phyloP scores from a whole-genome alignment of 345 rosid genomes.

The thale cress (Arabidopsis thaliana) region DNA sequence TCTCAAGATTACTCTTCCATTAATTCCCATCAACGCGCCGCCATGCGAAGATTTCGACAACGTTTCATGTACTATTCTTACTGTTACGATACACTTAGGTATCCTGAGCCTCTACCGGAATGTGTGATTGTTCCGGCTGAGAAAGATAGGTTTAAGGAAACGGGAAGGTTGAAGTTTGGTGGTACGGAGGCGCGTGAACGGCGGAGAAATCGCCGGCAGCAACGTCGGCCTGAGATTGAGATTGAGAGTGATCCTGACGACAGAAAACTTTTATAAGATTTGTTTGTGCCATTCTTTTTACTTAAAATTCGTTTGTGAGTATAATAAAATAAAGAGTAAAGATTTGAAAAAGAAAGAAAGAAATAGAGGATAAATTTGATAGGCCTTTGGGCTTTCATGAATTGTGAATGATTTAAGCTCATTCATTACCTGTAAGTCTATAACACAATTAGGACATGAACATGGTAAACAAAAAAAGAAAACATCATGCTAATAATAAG shows the following conservation, averaged over 20 bases:
- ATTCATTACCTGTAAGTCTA: not conserved
- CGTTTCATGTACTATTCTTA: slow-evolving; percentile 88
- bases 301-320: slow-evolving; percentile 34
- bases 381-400: not conserved
- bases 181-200: slow-evolving; percentile 53
- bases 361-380: not conserved
- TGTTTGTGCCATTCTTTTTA: not conserved
- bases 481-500: too few species aligned
- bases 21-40: slow-evolving; percentile 45
- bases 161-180: slow-evolving; percentile 77
- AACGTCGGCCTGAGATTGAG: slow-evolving; percentile 19
- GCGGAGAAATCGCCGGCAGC: slow-evolving; percentile 48
- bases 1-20: slow-evolving; percentile 53
- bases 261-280: slow-evolving; percentile 31
- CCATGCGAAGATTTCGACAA: slow-evolving; percentile 76
- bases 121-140: slow-evolving; percentile 64
- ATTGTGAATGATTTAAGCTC: not conserved
- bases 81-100: slow-evolving; percentile 73
- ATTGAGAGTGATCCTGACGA: slow-evolving; percentile 49
- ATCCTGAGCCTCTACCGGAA: slow-evolving; percentile 63
- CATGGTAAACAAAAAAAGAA: not conserved
- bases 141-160: slow-evolving; percentile 59
- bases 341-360: not conserved
- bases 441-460: not conserved
- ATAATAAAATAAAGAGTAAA: not conserved